A percentile compares a stretch with the other conserved stretches of the same genome.
phyloP scores from a whole-genome alignment of 495 filamentous ascomycete genomes.

The Hypoxylon fragiforme region DNA sequence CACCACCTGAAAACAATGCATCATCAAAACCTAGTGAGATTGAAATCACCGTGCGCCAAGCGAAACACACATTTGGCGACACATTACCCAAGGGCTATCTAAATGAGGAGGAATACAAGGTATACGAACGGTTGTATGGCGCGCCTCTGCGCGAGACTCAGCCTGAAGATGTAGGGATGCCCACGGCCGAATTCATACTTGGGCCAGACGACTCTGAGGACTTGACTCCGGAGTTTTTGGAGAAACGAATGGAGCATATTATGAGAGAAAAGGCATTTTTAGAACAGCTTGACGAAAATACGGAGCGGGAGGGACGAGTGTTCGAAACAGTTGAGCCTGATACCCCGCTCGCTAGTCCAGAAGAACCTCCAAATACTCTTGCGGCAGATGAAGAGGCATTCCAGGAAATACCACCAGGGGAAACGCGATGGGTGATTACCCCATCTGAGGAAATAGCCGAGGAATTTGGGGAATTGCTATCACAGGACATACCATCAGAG shows the following conservation, averaged over 20 bases:
- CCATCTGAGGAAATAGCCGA: too few species aligned
- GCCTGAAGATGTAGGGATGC: conserved; percentile 60
- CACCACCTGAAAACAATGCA: too few species aligned
- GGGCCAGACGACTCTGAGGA: conserved; percentile 27
- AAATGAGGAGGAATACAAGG: conserved; percentile 64
- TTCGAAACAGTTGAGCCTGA: conserved; percentile 36
- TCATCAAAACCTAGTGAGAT: conserved; percentile 43
- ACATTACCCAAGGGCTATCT: conserved; percentile 75
- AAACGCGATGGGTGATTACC: too few species aligned
- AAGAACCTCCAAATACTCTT: conserved; percentile 5
- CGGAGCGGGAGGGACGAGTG: conserved; percentile 63
- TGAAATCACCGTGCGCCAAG: conserved; percentile 67
- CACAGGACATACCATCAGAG: too few species aligned
- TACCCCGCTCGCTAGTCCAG: conserved; percentile 11
- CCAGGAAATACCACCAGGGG: too few species aligned
- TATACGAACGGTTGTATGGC: conserved; percentile 85
- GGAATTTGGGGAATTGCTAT: too few species aligned
- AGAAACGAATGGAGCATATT: too few species aligned
- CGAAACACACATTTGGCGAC: conserved; percentile 76
- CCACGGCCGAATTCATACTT: conserved; percentile 38
- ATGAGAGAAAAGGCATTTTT: too few species aligned
- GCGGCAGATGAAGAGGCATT: neutral
- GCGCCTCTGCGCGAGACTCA: conserved; percentile 59
- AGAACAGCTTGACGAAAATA: too few species aligned
- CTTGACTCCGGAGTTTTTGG: conserved; percentile 37